These are phyloP conservation scores for Thelephora ganbajun DNA, from an alignment of 768 basidiomycete species.

Conservation along the genomic window DNA sequence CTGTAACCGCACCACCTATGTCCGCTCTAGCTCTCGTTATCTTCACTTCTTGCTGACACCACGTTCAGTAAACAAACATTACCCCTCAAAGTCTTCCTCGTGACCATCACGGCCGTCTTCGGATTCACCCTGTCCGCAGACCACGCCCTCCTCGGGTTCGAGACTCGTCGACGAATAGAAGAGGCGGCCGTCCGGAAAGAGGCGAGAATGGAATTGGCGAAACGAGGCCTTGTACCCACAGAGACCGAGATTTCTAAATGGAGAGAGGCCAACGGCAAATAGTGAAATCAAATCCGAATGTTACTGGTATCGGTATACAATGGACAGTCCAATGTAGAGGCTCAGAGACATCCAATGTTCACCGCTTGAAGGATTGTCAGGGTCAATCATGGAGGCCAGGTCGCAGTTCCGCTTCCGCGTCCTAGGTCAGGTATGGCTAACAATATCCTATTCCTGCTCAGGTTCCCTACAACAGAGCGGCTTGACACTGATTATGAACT, in stretches of 20 bases:
- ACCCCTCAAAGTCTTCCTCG: conserved; percentile 68
- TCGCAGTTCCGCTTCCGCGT: too few species aligned
- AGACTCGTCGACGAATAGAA: conserved; percentile 45
- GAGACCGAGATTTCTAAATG: conserved; percentile 78
- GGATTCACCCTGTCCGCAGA: conserved; percentile 71
- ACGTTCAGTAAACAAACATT: conserved; percentile 57
- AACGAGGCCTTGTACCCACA: conserved; percentile 63
- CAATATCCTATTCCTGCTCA: too few species aligned
- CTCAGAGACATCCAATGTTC: too few species aligned
- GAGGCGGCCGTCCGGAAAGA: conserved; percentile 60
- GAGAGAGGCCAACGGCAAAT: conserved; percentile 29
- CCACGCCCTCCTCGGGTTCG: conserved; percentile 57
- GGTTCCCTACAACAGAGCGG: too few species aligned
- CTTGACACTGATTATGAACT: too few species aligned
- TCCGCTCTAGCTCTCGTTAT: not conserved
- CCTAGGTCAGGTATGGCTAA: too few species aligned
- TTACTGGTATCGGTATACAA: too few species aligned
- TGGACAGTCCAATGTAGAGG: too few species aligned
- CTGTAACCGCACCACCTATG: too few species aligned
- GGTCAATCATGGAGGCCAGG: too few species aligned
- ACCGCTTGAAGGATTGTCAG: too few species aligned
- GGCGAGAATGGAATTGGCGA: conserved; percentile 62
- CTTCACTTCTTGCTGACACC: not conserved
- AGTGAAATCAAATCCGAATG: too few species aligned
- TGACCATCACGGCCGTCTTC: conserved; percentile 29